Evolutionary conservation across 2,329 filamentous ascomycete genomes (phyloP).

Genomic region (Endoconidiophora laricicola): DNA sequence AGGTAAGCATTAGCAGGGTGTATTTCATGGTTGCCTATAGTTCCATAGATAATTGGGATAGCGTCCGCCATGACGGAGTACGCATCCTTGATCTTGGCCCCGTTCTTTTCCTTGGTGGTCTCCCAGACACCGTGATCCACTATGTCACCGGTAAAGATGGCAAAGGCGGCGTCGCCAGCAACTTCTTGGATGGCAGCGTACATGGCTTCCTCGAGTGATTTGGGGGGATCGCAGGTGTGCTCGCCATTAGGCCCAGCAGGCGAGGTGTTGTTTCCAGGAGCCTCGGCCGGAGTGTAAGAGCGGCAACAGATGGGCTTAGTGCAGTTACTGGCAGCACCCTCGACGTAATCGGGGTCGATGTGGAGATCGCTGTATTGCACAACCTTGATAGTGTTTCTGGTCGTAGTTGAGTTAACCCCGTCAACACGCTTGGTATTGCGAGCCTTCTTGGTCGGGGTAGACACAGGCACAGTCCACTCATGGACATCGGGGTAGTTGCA

Average conservation of each 20-base stretch:
- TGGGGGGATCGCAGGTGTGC: conserved; percentile 34
- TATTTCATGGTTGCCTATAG: conserved; percentile 40
- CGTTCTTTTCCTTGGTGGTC: conserved; percentile 22
- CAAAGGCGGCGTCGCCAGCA: conserved; percentile 31
- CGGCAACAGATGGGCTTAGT: conserved; percentile 43
- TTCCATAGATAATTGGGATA: conserved; percentile 31
- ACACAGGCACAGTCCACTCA: conserved; percentile 22
- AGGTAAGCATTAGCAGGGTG: conserved; percentile 36
- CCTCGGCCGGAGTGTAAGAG: conserved; percentile 29
- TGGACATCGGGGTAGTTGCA: conserved; percentile 32
- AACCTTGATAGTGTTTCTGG: conserved; percentile 30
- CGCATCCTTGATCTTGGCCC: conserved; percentile 24
- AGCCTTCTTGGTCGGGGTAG: neutral
- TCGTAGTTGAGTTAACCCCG: conserved; percentile 13
- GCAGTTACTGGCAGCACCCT: conserved; percentile 37
- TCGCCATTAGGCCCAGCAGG: conserved; percentile 38
- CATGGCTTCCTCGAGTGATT: conserved; percentile 37
- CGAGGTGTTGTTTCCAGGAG: conserved; percentile 29
- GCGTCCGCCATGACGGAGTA: conserved; percentile 29
- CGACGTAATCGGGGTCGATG: conserved; percentile 36
- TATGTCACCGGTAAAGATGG: conserved; percentile 44
- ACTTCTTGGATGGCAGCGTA: conserved; percentile 31
- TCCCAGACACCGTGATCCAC: conserved; percentile 36
- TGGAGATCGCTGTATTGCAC: conserved; percentile 46
- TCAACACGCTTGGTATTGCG: conserved; percentile 21